phyloP scores from a whole-genome alignment of 2,329 filamentous ascomycete genomes.

The Paecilomyces dactylethromorphus region DNA sequence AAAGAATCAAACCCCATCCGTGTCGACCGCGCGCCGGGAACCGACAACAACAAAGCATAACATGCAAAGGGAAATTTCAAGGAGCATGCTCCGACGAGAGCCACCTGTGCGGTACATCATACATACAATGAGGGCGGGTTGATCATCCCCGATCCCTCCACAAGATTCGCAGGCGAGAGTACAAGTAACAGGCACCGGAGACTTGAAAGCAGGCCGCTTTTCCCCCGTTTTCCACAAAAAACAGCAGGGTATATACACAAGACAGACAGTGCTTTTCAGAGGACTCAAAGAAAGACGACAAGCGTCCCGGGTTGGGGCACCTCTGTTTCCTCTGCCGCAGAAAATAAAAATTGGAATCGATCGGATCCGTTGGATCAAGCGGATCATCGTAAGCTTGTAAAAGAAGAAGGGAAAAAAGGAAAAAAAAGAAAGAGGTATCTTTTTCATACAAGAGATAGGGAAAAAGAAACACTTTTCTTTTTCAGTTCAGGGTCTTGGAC shows the following conservation, averaged over 20 bases:
- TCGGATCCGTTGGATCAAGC: background rate
- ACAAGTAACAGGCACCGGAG: conserved; percentile 3
- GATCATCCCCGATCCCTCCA: background rate
- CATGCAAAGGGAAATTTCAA: conserved; percentile 15
- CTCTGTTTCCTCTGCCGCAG: background rate
- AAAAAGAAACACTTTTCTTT: conserved; percentile 17
- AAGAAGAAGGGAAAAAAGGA: background rate
- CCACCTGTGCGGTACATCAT: conserved; percentile 24
- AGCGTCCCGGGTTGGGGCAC: background rate
- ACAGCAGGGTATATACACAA: conserved; percentile 22
- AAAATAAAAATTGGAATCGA: background rate
- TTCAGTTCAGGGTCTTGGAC: conserved; percentile 9
- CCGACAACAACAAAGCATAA: conserved; percentile 14
- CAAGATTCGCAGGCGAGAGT: background rate
- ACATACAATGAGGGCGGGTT: conserved; percentile 14
- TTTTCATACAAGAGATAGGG: conserved; percentile 14
- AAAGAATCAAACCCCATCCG: conserved; percentile 17
- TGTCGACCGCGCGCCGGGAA: conserved; percentile 25
- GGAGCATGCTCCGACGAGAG: conserved; percentile 14
- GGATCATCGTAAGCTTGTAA: background rate
- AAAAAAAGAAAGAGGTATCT: conserved; percentile 17
- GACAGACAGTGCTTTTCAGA: background rate
- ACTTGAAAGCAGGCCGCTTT: conserved; percentile 14
- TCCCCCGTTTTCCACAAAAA: conserved; percentile 16
- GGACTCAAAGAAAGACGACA: background rate